A percentile compares a stretch with the other conserved stretches of the same genome.
phyloP scores from a whole-genome alignment of 441 rosid genomes.

The Dalechampia spathulata region DNA sequence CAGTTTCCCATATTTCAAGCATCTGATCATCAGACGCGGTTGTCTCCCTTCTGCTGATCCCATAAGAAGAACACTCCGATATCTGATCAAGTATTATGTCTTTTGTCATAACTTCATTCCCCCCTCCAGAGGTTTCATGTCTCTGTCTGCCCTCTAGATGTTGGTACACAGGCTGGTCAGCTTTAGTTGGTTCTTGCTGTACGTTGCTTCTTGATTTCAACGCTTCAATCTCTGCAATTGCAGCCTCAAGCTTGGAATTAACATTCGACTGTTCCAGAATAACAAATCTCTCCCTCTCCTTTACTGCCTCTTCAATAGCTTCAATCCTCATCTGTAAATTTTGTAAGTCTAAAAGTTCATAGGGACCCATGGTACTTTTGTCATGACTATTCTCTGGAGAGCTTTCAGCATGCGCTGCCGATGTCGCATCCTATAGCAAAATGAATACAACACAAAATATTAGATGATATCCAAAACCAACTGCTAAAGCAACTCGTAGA shows the following conservation, averaged over 20 bases:
- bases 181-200: too few species aligned
- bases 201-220: constrained; percentile 31
- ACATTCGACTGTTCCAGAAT: constrained; percentile 36
- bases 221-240: constrained; percentile 48
- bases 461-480: constrained; percentile 2
- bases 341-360: constrained; percentile 39
- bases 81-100: constrained; percentile 91
- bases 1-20: constrained; percentile 59
- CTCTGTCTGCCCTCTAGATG: constrained; percentile 23
- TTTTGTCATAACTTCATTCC: constrained; percentile 65
- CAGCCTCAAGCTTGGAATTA: constrained; percentile 44
- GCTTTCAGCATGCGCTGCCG: constrained; percentile 22
- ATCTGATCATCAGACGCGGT: constrained; percentile 43
- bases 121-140: constrained; percentile 41
- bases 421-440: constrained; percentile 38
- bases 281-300: constrained; percentile 52
- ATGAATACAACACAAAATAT: not conserved
- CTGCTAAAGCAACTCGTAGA: constrained; percentile 1
- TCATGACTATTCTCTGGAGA: constrained; percentile 25
- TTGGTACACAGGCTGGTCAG: constrained; percentile 15
- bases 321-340: constrained; percentile 48
- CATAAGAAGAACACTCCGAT: constrained; percentile 80
- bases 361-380: constrained; percentile 15
- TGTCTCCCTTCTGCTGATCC: constrained; percentile 60
- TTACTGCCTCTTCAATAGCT: constrained; percentile 54